These are phyloP conservation scores for Xenosphaeropsis pyriputrescens DNA, from an alignment of 2,329 filamentous ascomycete species.

Conservation along the genomic window DNA sequence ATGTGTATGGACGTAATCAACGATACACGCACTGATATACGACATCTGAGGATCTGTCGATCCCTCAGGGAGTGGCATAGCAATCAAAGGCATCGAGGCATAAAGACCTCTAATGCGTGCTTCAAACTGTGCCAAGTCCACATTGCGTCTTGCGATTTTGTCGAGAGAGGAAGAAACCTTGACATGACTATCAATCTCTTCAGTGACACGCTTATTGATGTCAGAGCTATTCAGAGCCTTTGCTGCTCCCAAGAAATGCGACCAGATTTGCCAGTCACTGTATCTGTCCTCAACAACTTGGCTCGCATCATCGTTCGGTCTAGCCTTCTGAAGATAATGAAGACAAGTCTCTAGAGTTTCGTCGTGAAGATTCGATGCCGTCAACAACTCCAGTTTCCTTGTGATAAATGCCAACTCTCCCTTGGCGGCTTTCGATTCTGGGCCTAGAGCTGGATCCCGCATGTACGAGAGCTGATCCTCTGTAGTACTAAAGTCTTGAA, in stretches of 20 bases:
- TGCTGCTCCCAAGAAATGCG: slow-evolving; percentile 14
- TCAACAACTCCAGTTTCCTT: not conserved
- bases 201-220: slow-evolving; percentile 5
- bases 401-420: slow-evolving; percentile 19
- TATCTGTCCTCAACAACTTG: slow-evolving; percentile 13
- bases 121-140: slow-evolving; percentile 8
- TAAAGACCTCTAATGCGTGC: too few relatives aligned
- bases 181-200: slow-evolving; percentile 16
- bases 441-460: slow-evolving; percentile 14
- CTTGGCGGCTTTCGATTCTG: slow-evolving; percentile 17
- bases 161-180: slow-evolving; percentile 14
- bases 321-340: slow-evolving; percentile 13
- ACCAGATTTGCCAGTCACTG: slow-evolving; percentile 19
- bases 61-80: too few relatives aligned
- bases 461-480: slow-evolving; percentile 13
- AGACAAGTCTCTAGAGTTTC: slow-evolving; percentile 12
- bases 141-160: slow-evolving; percentile 19
- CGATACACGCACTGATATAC: too few relatives aligned
- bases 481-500: slow-evolving; percentile 1
- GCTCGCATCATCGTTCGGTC: slow-evolving; percentile 12
- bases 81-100: too few relatives aligned
- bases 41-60: too few relatives aligned
- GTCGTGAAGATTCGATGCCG: too few relatives aligned
- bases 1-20: too few relatives aligned
- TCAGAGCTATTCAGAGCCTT: not conserved